Evolutionary conservation across 1,284 basidiomycete genomes (phyloP).

Genomic region (Agroathelia rolfsii): DNA sequence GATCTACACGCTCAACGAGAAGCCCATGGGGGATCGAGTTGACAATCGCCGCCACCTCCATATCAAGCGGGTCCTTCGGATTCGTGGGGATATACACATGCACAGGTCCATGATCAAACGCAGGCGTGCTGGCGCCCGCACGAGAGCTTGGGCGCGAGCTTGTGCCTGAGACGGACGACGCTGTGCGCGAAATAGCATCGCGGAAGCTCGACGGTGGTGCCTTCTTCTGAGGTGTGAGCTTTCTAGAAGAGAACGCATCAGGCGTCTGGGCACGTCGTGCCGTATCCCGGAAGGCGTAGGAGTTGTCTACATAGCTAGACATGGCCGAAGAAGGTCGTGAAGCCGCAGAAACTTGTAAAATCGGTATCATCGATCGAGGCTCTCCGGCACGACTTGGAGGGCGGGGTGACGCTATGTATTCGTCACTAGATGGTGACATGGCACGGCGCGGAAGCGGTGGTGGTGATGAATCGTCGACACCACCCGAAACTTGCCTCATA

Average conservation of each 20-base stretch:
- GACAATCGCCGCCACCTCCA: conserved; percentile 65
- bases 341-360: conserved; percentile 58
- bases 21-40: conserved; percentile 72
- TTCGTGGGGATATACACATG: conserved; percentile 64
- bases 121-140: conserved; percentile 48
- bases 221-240: conserved; percentile 25
- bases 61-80: conserved; percentile 70
- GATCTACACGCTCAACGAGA: conserved; percentile 70
- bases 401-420: conserved; percentile 43
- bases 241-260: conserved; percentile 24
- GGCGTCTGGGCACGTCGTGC: conserved; percentile 58
- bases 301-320: conserved; percentile 57
- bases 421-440: conserved; percentile 27
- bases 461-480: no score
- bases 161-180: no score
- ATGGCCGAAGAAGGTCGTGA: conserved; percentile 63
- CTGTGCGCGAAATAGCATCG: conserved; percentile 45
- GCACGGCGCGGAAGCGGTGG: conserved; percentile 23
- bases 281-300: conserved; percentile 36
- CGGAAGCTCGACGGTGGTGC: conserved; percentile 70
- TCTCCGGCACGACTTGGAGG: conserved; percentile 48
- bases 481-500: no score
- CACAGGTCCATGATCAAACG: conserved; percentile 37
- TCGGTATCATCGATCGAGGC: conserved; percentile 63
- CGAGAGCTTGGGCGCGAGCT: conserved; percentile 58